Base-by-base conservation (phyloP, 768 basidiomycete species). In the Psilocybe azurescens region DNA sequence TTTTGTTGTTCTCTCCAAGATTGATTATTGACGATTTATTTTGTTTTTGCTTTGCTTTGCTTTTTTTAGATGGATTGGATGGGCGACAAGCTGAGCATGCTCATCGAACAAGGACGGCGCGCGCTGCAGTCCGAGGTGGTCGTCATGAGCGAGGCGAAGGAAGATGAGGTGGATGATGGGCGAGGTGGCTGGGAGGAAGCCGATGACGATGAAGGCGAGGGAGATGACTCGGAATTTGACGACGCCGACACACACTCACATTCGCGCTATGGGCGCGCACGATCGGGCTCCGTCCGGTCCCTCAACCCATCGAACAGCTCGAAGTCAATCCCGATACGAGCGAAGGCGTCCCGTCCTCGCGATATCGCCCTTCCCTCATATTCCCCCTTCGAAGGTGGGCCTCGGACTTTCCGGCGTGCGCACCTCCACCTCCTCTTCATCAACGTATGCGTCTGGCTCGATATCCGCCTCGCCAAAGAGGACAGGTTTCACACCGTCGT, bases 111-210 rank as follows among this genome's bases (percentile, higher is more conserved):
- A 67, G 93, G 93, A 14, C 87, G 90, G 70, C 86, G 83, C 50
- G 93, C 93, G 0, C 81, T 95, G 6, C 85, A 83, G 13, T 79
- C 83, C n/a, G 91, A 94, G 70, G 81, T 95, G 14, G 92, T 94
- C 8, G 85, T 93, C 3, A 85, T 88, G 83, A 87, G 86, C 62
- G 91, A 93, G 51, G 79, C 81, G 3, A 79, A 87, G 59, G 90
- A 91, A 65, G 91, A 93, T 60, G 88, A 88, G 67, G 84, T 87
- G 3, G 93, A 93, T 63, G 91, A 93, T 68, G 92, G 90, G 1
- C 81, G 79, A 6, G 90, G 85, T 7, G 81, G 78, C 2, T 94
- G 93, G 93, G 88, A 89, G 59, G 91, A 93, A 57, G 89, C 90
- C 47, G 81, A 79, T 29, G 74, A 73, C 11, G 64, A 60, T 28